Evolutionary conservation across 176 grass and related monocot genomes (phyloP).

Genomic region (Thalia dealbata): DNA sequence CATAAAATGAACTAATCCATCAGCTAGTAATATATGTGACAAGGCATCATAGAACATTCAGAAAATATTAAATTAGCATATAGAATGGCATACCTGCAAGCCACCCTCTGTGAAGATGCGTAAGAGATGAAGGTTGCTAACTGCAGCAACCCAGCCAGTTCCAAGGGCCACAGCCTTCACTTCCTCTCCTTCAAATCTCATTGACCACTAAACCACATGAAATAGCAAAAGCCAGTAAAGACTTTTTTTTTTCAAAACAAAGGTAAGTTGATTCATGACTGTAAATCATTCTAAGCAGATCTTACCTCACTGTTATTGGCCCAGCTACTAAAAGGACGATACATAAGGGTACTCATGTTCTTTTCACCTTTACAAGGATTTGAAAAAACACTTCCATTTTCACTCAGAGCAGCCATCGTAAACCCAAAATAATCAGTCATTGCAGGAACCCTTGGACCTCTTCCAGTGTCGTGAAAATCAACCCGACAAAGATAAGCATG

Average conservation of each 20-base stretch:
- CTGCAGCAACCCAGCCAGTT: conserved; percentile 73
- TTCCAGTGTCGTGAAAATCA: conserved; percentile 95
- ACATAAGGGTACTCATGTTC: conserved; percentile 98
- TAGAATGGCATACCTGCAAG: conserved; percentile 42
- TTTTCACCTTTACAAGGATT: conserved; percentile 89
- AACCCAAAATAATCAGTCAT: conserved; percentile 98
- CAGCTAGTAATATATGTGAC: not conserved
- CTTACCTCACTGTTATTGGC: conserved; percentile 93
- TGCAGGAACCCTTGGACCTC: conserved; percentile 87
- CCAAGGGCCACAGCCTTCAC: conserved; percentile 75
- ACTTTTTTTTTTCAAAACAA: not conserved
- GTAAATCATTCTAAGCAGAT: not conserved
- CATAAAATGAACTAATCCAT: not conserved
- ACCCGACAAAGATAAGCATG: conserved; percentile 37
- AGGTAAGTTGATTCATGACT: not conserved
- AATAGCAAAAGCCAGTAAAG: not conserved
- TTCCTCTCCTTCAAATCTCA: conserved; percentile 94
- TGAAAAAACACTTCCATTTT: conserved; percentile 80
- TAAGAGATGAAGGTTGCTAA: conserved; percentile 67
- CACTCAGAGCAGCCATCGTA: conserved; percentile 83
- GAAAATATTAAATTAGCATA: conserved; percentile 12
- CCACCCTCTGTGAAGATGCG: conserved; percentile 80
- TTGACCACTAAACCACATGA: conserved; percentile 68
- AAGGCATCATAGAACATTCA: not conserved
- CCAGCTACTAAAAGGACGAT: conserved; percentile 86